Evolutionary conservation across 2,329 filamentous ascomycete species (phyloP).

Genomic region (Ceratocystis destructans): DNA sequence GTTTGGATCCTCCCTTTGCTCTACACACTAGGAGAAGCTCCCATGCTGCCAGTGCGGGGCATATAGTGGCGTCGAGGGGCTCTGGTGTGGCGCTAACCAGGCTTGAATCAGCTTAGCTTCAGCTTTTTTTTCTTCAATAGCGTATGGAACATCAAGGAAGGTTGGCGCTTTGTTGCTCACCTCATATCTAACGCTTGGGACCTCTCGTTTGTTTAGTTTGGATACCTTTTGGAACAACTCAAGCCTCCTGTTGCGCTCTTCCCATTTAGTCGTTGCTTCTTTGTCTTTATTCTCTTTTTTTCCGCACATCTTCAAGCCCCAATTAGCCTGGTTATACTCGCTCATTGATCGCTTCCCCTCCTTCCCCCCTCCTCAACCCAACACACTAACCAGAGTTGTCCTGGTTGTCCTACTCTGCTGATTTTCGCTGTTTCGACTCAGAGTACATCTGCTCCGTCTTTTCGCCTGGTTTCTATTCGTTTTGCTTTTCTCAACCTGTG

Average conservation of each 20-base stretch:
- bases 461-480: neutral
- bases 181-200: slow-evolving; percentile 3
- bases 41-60: slow-evolving; percentile 3
- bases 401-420: neutral
- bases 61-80: slow-evolving; percentile 15
- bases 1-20: neutral
- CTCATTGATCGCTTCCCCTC: neutral
- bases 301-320: neutral
- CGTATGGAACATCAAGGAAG: slow-evolving; percentile 4
- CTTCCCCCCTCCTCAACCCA: neutral
- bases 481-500: neutral
- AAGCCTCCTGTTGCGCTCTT: neutral
- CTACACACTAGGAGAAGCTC: neutral
- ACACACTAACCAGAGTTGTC: neutral
- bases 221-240: neutral
- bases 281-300: slow-evolving; percentile 6
- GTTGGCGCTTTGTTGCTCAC: slow-evolving; percentile 1
- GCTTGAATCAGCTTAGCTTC: slow-evolving; percentile 2
- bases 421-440: neutral
- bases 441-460: neutral
- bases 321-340: neutral
- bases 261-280: neutral
- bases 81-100: neutral
- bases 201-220: slow-evolving; percentile 2
- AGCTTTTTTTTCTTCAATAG: slow-evolving; percentile 9